Evolutionary conservation across 768 basidiomycete genomes (phyloP), one percentile per base, ranked within the genome.

Genomic region (Hygrophoropsis aurantiaca): DNA sequence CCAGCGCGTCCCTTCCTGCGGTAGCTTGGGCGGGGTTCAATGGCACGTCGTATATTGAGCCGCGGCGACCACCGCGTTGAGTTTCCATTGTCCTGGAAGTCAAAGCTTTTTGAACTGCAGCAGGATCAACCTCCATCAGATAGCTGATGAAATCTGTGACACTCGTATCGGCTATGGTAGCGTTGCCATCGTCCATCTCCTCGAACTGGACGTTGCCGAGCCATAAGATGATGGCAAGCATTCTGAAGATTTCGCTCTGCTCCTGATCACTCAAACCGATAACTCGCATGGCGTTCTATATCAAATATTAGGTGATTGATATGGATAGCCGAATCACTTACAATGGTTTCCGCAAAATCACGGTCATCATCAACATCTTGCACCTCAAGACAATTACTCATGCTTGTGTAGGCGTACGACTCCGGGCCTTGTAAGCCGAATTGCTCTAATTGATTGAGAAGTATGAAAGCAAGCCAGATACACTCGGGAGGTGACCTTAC

Each of bases 351-450:
- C 33, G 72, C 67, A 66, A 87, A 98, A 58, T 99, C 97, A 42
- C 85, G 74, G 20, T 73, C 72, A 73, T 99, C 97, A 56, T 97
- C 82, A 46, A 99, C 95, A 46, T 87, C 92, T 36, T 82, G 78
- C 4, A 99, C 97, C 38, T 90, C 84, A 19, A 97, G 71, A 62
- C 97, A 98, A 49, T 92, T 90, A 61, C 94, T 95, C 56, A 84
- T 70, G 59, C 88, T 93, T 0, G 90, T 98, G 65, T 97, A 98
- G 1, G 87, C 83, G 65, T 98, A 99, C 0, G 92, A 82, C 51
- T 98, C 94, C 1, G 97, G 97, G 3, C 92, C 94, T 69, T 97
- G 94, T 6, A 99, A 72, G 18, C 97, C 97, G 63, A 94, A 94
- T 43, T 84, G 81, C 73, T 97, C 97, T 95, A 66, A 3, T 55